Evolutionary conservation across 2,329 filamentous ascomycete genomes (phyloP).

Genomic region (Penicillium sp.): DNA sequence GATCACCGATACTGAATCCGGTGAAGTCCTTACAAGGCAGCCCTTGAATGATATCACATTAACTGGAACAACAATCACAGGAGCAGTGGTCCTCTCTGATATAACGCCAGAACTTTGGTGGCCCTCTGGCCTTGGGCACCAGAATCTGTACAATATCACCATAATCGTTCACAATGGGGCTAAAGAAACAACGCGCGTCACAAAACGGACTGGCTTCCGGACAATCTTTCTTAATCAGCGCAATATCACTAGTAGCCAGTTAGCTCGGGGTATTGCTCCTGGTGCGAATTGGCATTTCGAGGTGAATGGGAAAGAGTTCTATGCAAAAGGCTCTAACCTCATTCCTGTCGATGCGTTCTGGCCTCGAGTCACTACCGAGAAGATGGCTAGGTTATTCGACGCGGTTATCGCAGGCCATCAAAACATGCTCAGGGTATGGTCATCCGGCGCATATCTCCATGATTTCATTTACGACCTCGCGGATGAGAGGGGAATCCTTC

Average conservation of each 20-base stretch:
- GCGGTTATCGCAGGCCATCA: conserved; percentile 63
- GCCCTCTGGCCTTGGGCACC: conserved; percentile 61
- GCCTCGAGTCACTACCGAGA: conserved; percentile 60
- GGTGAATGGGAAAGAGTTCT: conserved; percentile 67
- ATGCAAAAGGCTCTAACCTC: conserved; percentile 68
- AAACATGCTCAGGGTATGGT: conserved; percentile 69
- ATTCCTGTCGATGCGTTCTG: conserved; percentile 68
- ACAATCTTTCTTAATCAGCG: conserved; percentile 65
- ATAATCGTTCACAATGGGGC: conserved; percentile 52
- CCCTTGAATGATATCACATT: conserved; percentile 47
- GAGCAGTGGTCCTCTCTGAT: conserved; percentile 50
- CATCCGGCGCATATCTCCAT: conserved; percentile 63
- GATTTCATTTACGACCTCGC: conserved; percentile 68
- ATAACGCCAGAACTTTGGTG: conserved; percentile 63
- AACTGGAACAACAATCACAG: conserved; percentile 54
- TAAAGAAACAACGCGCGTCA: conserved; percentile 49
- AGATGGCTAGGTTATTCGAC: conserved; percentile 60
- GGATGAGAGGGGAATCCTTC: conserved; percentile 63
- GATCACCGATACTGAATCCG: conserved; percentile 50
- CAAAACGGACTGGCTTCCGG: conserved; percentile 63
- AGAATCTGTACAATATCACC: conserved; percentile 63
- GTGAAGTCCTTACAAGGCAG: conserved; percentile 45
- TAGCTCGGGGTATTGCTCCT: conserved; percentile 59
- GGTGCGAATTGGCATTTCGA: conserved; percentile 69
- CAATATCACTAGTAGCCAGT: conserved; percentile 59